Evolutionary conservation across 78 protist genomes (phyloP).

Genomic region (Monocercomonoides exilis): DNA sequence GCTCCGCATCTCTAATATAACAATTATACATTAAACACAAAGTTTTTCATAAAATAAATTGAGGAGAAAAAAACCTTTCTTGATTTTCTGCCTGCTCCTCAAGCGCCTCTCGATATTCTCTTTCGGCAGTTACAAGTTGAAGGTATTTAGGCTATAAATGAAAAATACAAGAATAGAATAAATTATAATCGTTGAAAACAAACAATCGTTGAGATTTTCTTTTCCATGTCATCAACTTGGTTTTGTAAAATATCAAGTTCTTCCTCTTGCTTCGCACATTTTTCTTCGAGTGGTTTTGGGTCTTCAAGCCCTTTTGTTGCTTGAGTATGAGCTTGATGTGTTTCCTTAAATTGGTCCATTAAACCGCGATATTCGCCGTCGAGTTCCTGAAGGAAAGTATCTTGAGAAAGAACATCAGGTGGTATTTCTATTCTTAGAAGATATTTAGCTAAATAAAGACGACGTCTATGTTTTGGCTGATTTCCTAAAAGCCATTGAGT

Average conservation of each 20-base stretch:
- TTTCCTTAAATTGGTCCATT: background rate
- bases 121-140: background rate
- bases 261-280: no score
- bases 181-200: background rate
- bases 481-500: background rate
- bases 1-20: background rate
- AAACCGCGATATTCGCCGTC: background rate
- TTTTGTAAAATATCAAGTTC: background rate
- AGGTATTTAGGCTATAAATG: background rate
- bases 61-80: background rate
- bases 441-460: background rate
- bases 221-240: background rate
- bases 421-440: background rate
- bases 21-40: no score
- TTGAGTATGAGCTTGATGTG: background rate
- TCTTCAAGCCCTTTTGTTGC: background rate
- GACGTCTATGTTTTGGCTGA: background rate
- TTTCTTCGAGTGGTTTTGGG: background rate
- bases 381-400: background rate
- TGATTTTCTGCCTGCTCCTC: background rate
- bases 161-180: no score
- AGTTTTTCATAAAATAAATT: background rate
- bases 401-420: background rate
- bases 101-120: background rate
- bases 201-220: background rate